Conservation (phyloP, 129 eudicot species). For the Saussurea involucrata region DNA sequence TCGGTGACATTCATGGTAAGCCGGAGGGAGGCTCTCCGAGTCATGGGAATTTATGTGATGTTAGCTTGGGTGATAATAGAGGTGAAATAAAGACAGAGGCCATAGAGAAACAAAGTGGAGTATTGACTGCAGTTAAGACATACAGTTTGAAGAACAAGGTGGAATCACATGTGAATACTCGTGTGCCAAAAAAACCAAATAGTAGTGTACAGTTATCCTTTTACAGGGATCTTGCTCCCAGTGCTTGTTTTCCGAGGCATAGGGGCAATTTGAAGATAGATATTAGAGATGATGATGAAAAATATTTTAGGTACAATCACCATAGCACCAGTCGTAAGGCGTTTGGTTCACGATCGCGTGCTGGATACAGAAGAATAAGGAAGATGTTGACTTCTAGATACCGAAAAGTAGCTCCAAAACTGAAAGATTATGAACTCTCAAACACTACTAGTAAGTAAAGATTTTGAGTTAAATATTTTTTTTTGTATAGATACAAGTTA, state of each 20-base stretch:
- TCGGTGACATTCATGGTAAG: slow-evolving; percentile 19
- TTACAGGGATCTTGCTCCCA: slow-evolving; percentile 51
- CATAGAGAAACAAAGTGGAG: slow-evolving; percentile 30
- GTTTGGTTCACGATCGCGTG: slow-evolving; percentile 54
- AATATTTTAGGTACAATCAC: slow-evolving; percentile 51
- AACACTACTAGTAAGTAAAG: slow-evolving; percentile 50
- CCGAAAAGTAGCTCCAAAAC: slow-evolving; percentile 67
- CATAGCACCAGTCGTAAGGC: slow-evolving; percentile 54
- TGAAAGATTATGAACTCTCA: slow-evolving; percentile 50
- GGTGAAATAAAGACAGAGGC: slow-evolving; percentile 25
- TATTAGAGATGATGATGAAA: slow-evolving; percentile 95
- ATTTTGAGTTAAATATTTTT: not conserved
- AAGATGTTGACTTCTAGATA: slow-evolving; percentile 72
- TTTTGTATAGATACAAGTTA: not conserved
- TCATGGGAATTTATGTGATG: slow-evolving; percentile 29
- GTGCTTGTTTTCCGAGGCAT: slow-evolving; percentile 44
- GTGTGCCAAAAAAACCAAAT: slow-evolving; percentile 43
- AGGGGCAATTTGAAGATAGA: slow-evolving; percentile 61
- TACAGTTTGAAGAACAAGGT: slow-evolving; percentile 35
- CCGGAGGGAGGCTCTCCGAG: slow-evolving; percentile 22
- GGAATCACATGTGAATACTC: slow-evolving; percentile 46
- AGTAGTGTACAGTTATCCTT: slow-evolving; percentile 62
- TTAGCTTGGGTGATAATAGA: slow-evolving; percentile 26
- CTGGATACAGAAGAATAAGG: slow-evolving; percentile 65
- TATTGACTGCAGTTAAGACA: slow-evolving; percentile 33